Evolutionary conservation across 106 monocot species (phyloP).

Genomic region (Posidonia australis): DNA sequence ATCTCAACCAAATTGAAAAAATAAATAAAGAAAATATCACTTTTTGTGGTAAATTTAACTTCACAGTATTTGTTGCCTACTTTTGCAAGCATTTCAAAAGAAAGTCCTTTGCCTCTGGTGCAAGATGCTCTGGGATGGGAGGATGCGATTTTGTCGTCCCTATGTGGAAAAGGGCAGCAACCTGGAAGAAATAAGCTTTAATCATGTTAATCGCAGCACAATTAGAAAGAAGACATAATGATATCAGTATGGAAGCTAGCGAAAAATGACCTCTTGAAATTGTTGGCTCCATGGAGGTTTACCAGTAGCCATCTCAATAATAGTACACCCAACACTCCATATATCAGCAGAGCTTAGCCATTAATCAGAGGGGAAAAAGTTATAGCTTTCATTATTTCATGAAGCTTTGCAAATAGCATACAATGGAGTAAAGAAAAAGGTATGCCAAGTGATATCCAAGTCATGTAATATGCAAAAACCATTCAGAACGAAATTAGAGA

Average conservation of each 20-base stretch:
- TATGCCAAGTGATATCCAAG: too few relatives aligned
- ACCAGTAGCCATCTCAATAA: conserved; percentile 99
- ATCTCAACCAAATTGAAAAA: background rate
- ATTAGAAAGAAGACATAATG: background rate
- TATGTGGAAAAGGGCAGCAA: conserved; percentile 82
- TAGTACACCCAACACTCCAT: conserved; percentile 99
- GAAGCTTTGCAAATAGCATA: too few relatives aligned
- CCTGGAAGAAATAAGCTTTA: conserved; percentile 30
- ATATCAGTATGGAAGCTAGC: background rate
- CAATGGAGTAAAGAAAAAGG: too few relatives aligned
- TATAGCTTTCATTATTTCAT: too few relatives aligned
- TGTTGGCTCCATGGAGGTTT: conserved; percentile 99
- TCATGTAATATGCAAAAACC: too few relatives aligned
- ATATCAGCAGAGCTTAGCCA: conserved; percentile 83
- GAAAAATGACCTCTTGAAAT: conserved; percentile 60
- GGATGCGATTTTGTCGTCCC: conserved; percentile 97
- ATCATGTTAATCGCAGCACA: background rate
- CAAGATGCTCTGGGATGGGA: conserved; percentile 91
- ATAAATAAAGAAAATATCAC: background rate
- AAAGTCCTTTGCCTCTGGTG: conserved; percentile 81
- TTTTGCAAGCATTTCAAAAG: conserved; percentile 94
- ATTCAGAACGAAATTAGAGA: too few relatives aligned
- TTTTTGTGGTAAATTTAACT: background rate
- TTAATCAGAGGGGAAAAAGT: too few relatives aligned
- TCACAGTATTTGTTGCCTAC: conserved; percentile 20